Evolutionary conservation across 805 yeast genomes (phyloP).

Genomic region (Candida multigemmis): DNA sequence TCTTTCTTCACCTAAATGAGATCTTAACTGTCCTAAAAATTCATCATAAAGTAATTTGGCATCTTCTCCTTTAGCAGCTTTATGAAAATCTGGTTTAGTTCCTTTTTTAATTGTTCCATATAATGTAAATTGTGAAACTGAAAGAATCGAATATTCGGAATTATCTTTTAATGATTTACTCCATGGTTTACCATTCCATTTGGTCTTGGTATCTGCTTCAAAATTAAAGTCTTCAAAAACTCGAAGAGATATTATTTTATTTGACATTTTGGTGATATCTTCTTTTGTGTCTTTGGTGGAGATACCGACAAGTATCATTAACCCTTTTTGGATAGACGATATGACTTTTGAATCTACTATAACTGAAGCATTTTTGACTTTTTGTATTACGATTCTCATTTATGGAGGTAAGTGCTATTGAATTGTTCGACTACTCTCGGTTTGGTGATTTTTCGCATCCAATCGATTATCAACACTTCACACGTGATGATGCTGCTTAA

Average conservation of each 20-base stretch:
- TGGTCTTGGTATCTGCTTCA: conserved; percentile 34
- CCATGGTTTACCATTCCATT: conserved; percentile 68
- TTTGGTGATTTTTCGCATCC: too few species aligned
- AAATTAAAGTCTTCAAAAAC: conserved; percentile 57
- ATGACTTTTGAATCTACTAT: conserved; percentile 65
- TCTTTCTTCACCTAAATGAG: conserved; percentile 40
- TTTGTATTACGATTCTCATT: conserved; percentile 88
- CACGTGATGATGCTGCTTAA: too few species aligned
- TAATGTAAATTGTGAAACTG: conserved; percentile 90
- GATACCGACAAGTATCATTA: conserved; percentile 79
- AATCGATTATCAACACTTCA: too few species aligned
- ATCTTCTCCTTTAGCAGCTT: conserved; percentile 72
- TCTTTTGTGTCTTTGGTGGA: conserved; percentile 66
- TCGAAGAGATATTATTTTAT: conserved; percentile 56
- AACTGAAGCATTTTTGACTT: conserved; percentile 84
- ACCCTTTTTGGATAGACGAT: conserved; percentile 66
- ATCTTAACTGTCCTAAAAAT: conserved; percentile 40
- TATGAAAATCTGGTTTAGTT: conserved; percentile 89
- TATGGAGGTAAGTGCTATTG: neutral
- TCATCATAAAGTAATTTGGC: conserved; percentile 44
- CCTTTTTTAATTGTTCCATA: conserved; percentile 84
- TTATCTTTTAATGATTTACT: conserved; percentile 53
- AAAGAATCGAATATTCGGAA: conserved; percentile 60
- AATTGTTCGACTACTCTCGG: too few species aligned
- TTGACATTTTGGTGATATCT: conserved; percentile 62